Percentiles rank a stretch among this genome's conserved stretches.
Conservation (phyloP, 2,329 filamentous ascomycete genomes). For the Triangularia setosa region DNA sequence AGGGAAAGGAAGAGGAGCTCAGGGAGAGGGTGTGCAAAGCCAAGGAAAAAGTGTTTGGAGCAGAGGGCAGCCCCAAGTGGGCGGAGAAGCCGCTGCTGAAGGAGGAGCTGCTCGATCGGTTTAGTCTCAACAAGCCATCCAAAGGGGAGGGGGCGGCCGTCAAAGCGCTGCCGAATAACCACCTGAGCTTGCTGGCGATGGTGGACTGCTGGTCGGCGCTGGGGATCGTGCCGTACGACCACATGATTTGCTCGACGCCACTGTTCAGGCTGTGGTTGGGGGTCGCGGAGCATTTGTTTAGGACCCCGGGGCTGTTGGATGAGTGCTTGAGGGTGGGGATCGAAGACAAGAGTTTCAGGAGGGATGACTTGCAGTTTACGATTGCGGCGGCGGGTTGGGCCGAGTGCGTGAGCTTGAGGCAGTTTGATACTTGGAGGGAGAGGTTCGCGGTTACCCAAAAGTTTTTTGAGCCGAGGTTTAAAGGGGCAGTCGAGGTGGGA, state of each 20-base stretch:
- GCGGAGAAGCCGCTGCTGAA: slow-evolving; percentile 67
- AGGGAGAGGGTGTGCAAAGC: slow-evolving; percentile 62
- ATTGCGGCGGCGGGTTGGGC: slow-evolving; percentile 96
- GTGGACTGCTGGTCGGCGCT: slow-evolving; percentile 97
- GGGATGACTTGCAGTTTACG: slow-evolving; percentile 94
- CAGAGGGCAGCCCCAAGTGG: slow-evolving; percentile 61
- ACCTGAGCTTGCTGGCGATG: slow-evolving; percentile 89
- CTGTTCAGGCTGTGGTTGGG: slow-evolving; percentile 95
- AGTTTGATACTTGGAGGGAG: slow-evolving; percentile 90
- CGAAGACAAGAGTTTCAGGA: slow-evolving; percentile 86
- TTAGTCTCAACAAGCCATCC: slow-evolving; percentile 68
- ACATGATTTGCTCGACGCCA: slow-evolving; percentile 99
- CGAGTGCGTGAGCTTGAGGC: slow-evolving; percentile 83
- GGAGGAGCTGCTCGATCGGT: slow-evolving; percentile 81
- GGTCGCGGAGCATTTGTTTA: slow-evolving; percentile 95
- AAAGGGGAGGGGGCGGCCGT: slow-evolving; percentile 22
- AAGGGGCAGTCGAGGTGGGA: slow-evolving; percentile 79
- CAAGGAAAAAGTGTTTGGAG: slow-evolving; percentile 68
- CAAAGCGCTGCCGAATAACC: slow-evolving; percentile 72
- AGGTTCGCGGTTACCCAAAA: slow-evolving; percentile 84
- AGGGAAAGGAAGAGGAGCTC: slow-evolving; percentile 73
- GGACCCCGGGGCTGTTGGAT: slow-evolving; percentile 73
- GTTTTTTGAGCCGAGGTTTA: slow-evolving; percentile 89
- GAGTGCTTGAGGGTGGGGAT: slow-evolving; percentile 83
- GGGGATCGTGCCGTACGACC: slow-evolving; percentile 92